Percentiles rank a stretch among this genome's conserved stretches.
phyloP scores from a whole-genome alignment of 495 filamentous ascomycete genomes.

The Lindgomyces ingoldianus region DNA sequence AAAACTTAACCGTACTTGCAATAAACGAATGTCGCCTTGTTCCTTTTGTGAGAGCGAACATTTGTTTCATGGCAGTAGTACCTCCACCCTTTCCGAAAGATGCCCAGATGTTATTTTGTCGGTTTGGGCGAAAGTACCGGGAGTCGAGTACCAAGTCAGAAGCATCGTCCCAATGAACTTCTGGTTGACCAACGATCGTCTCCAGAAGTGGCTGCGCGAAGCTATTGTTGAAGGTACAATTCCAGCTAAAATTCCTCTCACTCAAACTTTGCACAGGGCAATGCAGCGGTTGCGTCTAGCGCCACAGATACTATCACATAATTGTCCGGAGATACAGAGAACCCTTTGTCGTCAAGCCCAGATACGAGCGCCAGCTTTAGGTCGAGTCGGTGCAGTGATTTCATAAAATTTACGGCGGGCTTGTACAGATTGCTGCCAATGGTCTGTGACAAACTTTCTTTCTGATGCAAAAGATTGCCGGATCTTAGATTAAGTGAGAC shows the following conservation, averaged over 20 bases:
- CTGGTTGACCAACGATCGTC: neutral
- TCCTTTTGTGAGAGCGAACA: neutral
- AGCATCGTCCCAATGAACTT: neutral
- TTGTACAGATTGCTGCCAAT: neutral
- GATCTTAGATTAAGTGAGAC: neutral
- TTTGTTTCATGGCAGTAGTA: neutral
- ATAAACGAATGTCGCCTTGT: neutral
- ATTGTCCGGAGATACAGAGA: neutral
- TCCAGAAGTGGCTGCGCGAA: neutral
- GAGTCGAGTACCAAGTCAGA: neutral
- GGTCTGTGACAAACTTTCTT: neutral
- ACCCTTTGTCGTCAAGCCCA: neutral
- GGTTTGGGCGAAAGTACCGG: neutral
- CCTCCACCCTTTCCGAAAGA: neutral
- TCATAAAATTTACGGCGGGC: neutral
- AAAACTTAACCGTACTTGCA: neutral
- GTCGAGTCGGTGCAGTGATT: neutral
- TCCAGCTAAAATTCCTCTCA: neutral
- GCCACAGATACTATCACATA: neutral
- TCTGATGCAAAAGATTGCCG: neutral
- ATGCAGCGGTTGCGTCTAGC: neutral
- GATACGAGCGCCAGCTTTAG: neutral
- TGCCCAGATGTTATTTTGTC: neutral
- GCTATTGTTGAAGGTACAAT: neutral
- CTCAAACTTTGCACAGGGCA: neutral